Evolutionary conservation across 1,284 basidiomycete species (phyloP).

Genomic region (Trichosporon asahii): DNA sequence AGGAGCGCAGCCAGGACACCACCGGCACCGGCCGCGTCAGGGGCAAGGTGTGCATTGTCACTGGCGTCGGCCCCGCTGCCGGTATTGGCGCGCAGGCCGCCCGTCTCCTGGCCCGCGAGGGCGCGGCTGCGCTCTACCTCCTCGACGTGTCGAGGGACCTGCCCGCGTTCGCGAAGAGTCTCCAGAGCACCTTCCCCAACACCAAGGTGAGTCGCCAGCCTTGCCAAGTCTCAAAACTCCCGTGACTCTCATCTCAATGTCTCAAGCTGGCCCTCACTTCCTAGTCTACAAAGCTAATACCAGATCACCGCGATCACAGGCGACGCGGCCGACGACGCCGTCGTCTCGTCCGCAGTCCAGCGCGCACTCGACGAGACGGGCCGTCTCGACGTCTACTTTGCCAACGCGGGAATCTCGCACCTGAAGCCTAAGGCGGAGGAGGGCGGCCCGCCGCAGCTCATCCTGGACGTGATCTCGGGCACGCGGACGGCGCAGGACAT

Average conservation of each 20-base stretch:
- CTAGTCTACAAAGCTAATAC: neutral
- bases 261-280: neutral
- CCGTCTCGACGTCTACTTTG: conserved; percentile 86
- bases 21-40: conserved; percentile 59
- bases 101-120: conserved; percentile 51
- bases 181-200: conserved; percentile 67
- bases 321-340: conserved; percentile 77
- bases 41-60: conserved; percentile 85
- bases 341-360: conserved; percentile 67
- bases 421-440: conserved; percentile 16
- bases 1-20: conserved; percentile 14
- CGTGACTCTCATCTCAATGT: no score
- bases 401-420: conserved; percentile 63
- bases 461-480: neutral
- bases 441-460: conserved; percentile 1
- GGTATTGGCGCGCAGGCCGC: conserved; percentile 62
- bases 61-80: conserved; percentile 75
- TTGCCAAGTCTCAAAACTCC: no score
- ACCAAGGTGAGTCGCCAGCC: conserved; percentile 63
- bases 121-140: conserved; percentile 77
- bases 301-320: conserved; percentile 58
- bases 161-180: conserved; percentile 65
- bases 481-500: neutral
- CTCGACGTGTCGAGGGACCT: conserved; percentile 72
- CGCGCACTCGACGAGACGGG: conserved; percentile 75